A percentile compares a stretch with the other conserved stretches of the same genome.
These are phyloP conservation scores for Trichoderma sp. DNA, from an alignment of 2,329 filamentous ascomycete genomes.

Conservation along the genomic window DNA sequence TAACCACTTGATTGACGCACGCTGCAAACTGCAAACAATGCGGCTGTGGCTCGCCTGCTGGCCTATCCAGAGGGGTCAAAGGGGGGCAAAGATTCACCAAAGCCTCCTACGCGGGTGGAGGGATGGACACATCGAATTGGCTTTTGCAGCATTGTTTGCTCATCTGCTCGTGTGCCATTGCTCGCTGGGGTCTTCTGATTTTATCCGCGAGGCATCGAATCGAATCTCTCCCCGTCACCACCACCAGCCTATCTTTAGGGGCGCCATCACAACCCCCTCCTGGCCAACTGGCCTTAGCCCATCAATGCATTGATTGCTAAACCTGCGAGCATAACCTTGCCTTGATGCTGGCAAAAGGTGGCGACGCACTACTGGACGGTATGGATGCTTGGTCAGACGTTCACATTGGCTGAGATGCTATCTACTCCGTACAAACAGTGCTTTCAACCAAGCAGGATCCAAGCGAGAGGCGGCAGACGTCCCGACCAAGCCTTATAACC, in stretches of 20 bases:
- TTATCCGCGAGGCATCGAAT: neutral
- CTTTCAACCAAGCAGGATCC: neutral
- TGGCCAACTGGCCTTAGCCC: neutral
- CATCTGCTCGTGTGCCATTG: neutral
- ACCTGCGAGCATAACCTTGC: neutral
- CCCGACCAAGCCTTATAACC: constrained; percentile 1
- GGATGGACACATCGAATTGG: neutral
- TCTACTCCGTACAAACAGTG: neutral
- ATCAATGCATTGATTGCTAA: neutral
- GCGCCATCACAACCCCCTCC: neutral
- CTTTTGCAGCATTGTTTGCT: neutral
- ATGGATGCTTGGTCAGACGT: neutral
- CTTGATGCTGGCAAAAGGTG: neutral
- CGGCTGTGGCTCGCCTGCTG: constrained; percentile 13
- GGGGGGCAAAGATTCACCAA: neutral
- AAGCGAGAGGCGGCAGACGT: constrained; percentile 8
- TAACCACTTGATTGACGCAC: neutral
- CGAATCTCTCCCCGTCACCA: neutral
- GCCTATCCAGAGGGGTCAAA: neutral
- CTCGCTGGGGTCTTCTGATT: neutral
- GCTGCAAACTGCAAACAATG: constrained; percentile 13
- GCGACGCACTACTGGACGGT: neutral
- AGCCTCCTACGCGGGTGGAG: neutral
- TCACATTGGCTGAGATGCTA: neutral
- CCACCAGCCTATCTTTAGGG: neutral